A percentile compares a stretch with the other conserved stretches of the same genome.
Evolutionary conservation across 139 green algal genomes (phyloP).

Genomic region (Chlamydomonas urium): DNA sequence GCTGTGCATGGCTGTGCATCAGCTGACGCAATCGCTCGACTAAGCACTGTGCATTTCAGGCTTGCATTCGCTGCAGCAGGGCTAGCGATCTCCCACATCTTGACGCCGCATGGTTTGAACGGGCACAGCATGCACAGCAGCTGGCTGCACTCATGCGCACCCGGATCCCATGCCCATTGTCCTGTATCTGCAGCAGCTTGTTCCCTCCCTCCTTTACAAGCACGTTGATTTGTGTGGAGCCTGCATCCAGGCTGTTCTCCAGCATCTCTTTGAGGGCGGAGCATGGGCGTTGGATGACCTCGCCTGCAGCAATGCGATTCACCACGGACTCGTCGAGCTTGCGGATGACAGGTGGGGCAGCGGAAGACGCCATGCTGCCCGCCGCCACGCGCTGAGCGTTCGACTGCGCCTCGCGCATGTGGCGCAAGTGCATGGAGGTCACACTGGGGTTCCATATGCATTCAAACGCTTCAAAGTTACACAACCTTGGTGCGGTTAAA

Average conservation of each 20-base stretch:
- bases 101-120: too few species aligned
- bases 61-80: too few species aligned
- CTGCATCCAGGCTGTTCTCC: slow-evolving; percentile 96
- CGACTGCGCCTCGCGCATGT: neutral
- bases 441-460: neutral
- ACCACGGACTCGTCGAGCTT: slow-evolving; percentile 78
- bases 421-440: neutral
- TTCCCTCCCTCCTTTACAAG: slow-evolving; percentile 88
- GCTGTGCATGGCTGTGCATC: slow-evolving; percentile 7
- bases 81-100: too few species aligned
- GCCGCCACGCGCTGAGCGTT: too few species aligned
- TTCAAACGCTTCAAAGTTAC: too few species aligned
- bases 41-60: too few species aligned
- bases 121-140: too few species aligned
- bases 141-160: slow-evolving; percentile 49
- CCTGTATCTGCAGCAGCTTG: slow-evolving; percentile 87
- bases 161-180: slow-evolving; percentile 88
- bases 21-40: too few species aligned
- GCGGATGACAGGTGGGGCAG: slow-evolving; percentile 35
- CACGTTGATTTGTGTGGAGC: slow-evolving; percentile 71
- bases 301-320: slow-evolving; percentile 92
- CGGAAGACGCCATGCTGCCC: too few species aligned
- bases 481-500: too few species aligned
- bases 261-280: slow-evolving; percentile 95
- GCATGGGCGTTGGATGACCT: slow-evolving; percentile 83